Base-by-base conservation (phyloP, 208 protist species). In the Strigomonas galati region DNA sequence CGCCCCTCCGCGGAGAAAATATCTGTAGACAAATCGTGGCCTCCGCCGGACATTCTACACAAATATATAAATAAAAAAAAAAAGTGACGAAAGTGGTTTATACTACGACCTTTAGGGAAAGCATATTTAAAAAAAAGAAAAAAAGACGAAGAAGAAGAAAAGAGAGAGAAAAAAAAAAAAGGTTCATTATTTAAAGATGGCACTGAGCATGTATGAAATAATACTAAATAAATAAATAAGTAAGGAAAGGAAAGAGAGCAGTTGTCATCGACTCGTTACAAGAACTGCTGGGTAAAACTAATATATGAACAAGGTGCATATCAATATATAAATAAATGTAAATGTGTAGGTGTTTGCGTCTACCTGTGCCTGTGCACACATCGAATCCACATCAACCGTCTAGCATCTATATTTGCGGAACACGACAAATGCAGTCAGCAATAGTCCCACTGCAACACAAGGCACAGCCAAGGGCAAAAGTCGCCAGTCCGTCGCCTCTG, bases 1-100 rank as follows among this genome's bases (percentile, higher is more conserved):
- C 98, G 88, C 0, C 99, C 99, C 69, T 99, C 98, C 12, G 98
- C 98, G 51, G 97, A 99, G 81, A 98, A 99, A 27, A 98, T 98
- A 56, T 98, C 96, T 15, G 91, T 87, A 49, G 95, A 99, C 65
- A 99, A 86, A 85, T 99, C 99, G 73, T 99, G 99, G 57, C 97
- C 87, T 54, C 79, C 85, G 60, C 84, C 85, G 67, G 84, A 66
- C 80, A 84, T 86, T 56, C 21, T 60, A 69, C 21, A n/a, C 24
- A 17, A 19, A 12, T 28, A 40, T 0, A 44, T 30, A 14, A 60
- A n/a, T 31, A 51, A 48, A 53, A 44, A 26, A 62, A 14, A 63
- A 35, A 56, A 10, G 1, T 28, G 48, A 28, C 17, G 28, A 28
- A 52, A 46, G 30, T 21, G 37, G 17, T 35, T 52, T 60, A 37